Conservation (phyloP, 352 stramenopile species). For the Hyaloperonospora brassicae region DNA sequence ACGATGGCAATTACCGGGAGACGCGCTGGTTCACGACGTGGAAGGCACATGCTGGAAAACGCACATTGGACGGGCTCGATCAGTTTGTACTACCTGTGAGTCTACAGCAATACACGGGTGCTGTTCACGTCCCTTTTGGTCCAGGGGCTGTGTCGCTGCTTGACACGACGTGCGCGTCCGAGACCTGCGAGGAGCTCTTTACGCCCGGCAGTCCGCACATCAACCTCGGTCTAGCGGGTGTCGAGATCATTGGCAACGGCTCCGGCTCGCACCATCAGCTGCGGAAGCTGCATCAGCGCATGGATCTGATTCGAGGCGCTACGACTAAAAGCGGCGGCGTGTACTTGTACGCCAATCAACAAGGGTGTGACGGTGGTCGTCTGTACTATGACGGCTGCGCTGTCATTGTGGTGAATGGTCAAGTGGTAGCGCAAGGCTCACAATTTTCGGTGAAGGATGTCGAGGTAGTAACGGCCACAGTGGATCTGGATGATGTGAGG, state of each 20-base stretch:
- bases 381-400: conserved; percentile 97
- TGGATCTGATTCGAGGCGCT: conserved; percentile 87
- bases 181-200: conserved; percentile 98
- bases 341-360: conserved; percentile 97
- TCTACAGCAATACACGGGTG: conserved; percentile 76
- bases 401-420: conserved; percentile 95
- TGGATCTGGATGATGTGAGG: conserved; percentile 97
- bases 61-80: conserved; percentile 39
- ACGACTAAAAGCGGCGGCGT: conserved; percentile 95
- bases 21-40: conserved; percentile 89
- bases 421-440: conserved; percentile 91
- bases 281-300: conserved; percentile 88
- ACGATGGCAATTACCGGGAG: conserved; percentile 98
- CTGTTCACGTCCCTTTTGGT: conserved; percentile 77
- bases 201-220: conserved; percentile 94
- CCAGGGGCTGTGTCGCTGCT: conserved; percentile 71
- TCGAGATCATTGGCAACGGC: conserved; percentile 98
- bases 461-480: conserved; percentile 92
- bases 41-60: conserved; percentile 38
- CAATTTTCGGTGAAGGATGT: conserved; percentile 97
- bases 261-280: conserved; percentile 96
- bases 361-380: conserved; percentile 94
- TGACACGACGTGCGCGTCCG: conserved; percentile 85
- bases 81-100: conserved; percentile 73
- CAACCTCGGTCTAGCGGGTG: conserved; percentile 86